Evolutionary conservation across 345 rosid genomes (phyloP), one percentile per base, ranked within the genome.

Genomic region (Murraya koenigii): DNA sequence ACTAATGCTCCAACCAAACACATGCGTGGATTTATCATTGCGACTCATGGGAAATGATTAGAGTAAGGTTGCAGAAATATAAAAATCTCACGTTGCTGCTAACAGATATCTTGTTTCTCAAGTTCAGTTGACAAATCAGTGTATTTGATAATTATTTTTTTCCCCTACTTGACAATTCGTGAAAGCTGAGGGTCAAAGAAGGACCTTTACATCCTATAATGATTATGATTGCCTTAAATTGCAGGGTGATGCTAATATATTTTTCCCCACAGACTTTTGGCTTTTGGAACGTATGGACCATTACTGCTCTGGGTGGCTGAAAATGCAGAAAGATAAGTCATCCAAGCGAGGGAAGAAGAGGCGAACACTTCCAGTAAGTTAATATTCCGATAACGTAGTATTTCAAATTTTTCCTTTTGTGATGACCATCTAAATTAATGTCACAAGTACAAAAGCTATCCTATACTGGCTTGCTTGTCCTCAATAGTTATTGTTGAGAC

Each of bases 221-320:
- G 26, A 39, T 41, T 56, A 35, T 58, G 23, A 23, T 76, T 55
- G 49, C 63, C 68, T 44, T 74, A 22, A 74, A 44, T 77, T 80
- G 88, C 87, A 94, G 98, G 99, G 98, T 75, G 99, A 96, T 88
- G 98, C 97, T 76, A 98, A 96, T 85, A 93, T 95, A 36, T 96
- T 96, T 82, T 96, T 96, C 72, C 98, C 98, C 7, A 94, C 98
- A 2, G 95, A 96, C 82, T 96, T 96, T 80, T 88, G 86, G 93
- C 94, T 96, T 61, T 86, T 96, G 90, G 99, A 96, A 84, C 82
- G 83, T 35, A 87, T 96, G 82, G 98, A 96, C 55, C 99, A 96
- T 85, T 90, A 91, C 82, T 90, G 98, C 81, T 96, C 99, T 7
- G 92, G 97, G 32, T 87, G 96, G 93, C 77, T 78, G 86, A 90